Evolutionary conservation across 306 rosid genomes (phyloP), one percentile per base, ranked within the genome.

Genomic region (Prinsepia uniflora): DNA sequence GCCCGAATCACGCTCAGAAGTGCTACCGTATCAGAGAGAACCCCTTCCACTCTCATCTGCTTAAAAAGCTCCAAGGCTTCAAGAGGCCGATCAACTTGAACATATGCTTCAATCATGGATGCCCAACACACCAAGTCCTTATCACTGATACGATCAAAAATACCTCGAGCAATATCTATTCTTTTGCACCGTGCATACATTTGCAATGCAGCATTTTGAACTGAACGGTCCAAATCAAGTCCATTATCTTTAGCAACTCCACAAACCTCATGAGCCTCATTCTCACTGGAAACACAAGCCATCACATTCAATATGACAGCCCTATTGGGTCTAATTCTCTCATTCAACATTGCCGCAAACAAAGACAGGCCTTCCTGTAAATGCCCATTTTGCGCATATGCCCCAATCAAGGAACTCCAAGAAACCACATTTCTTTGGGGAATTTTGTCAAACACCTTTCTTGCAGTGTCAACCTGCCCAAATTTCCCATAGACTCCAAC

Each of bases 91-190:
- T 74, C 73, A 24, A 45, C 82, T 45, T 68, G 73, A 15, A 50
- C 80, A 19, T 80, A 83, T 34, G 72, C 81, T 71, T 80, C 81
- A 71, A 83, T 80, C 78, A 83, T 83, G 41, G 87, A 83, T 17
- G 84, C 66, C 87, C 84, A 83, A 18, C 64, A 74, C 20, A 83
- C 78, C 84, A 83, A 63, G 76, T 83, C 87, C 67, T 77, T 83
- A 41, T 72, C 80, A 44, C 11, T 63, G 46, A 83, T 80, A 30
- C 59, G 68, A 71, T 80, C 63, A 63, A 83, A 83, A 47, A 80
- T 73, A 3, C 65, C 52, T 20, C 36, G 73, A 62, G 84, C 82
- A 5, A 63, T 59, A 55, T 74, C 82, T 12, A 83, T 74, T 63
- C 73, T 80, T 73, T 80, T 73, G 34, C 76, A 79, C 34, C 84